These are phyloP conservation scores for Pseudogymnoascus pannorum DNA, from an alignment of 2,329 filamentous ascomycete species.

Conservation along the genomic window DNA sequence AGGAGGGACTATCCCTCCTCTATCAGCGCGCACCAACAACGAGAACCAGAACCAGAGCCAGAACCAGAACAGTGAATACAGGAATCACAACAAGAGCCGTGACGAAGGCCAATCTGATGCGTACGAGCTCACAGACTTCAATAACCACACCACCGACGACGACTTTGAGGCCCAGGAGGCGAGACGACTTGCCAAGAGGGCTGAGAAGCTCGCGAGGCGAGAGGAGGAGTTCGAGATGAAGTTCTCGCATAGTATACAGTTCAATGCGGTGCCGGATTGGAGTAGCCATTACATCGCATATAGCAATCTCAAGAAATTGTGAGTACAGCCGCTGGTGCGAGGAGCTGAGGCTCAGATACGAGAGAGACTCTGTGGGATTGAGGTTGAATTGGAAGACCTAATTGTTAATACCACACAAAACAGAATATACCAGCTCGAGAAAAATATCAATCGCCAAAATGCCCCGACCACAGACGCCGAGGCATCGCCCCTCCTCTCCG, in stretches of 20 bases:
- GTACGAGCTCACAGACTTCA: slow-evolving; percentile 3
- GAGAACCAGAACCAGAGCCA: background rate
- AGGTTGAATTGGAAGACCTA: no score
- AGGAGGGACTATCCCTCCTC: slow-evolving; percentile 7
- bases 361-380: background rate
- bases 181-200: slow-evolving; percentile 36
- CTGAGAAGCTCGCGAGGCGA: slow-evolving; percentile 62
- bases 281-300: slow-evolving; percentile 97
- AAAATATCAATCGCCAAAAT: slow-evolving; percentile 58
- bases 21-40: background rate
- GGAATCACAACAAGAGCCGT: background rate
- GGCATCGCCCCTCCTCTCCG: slow-evolving; percentile 70
- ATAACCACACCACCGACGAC: background rate
- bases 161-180: slow-evolving; percentile 1
- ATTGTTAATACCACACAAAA: slow-evolving; percentile 14
- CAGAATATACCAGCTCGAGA: slow-evolving; percentile 93
- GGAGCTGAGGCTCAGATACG: no score
- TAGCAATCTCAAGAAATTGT: slow-evolving; percentile 98
- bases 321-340: slow-evolving; percentile 31
- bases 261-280: slow-evolving; percentile 99
- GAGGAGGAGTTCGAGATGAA: slow-evolving; percentile 85
- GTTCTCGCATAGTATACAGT: slow-evolving; percentile 99
- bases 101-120: slow-evolving; percentile 3
- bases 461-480: slow-evolving; percentile 63
- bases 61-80: background rate